Evolutionary conservation across 306 rosid genomes (phyloP).

Genomic region (Cajanus cajan): DNA sequence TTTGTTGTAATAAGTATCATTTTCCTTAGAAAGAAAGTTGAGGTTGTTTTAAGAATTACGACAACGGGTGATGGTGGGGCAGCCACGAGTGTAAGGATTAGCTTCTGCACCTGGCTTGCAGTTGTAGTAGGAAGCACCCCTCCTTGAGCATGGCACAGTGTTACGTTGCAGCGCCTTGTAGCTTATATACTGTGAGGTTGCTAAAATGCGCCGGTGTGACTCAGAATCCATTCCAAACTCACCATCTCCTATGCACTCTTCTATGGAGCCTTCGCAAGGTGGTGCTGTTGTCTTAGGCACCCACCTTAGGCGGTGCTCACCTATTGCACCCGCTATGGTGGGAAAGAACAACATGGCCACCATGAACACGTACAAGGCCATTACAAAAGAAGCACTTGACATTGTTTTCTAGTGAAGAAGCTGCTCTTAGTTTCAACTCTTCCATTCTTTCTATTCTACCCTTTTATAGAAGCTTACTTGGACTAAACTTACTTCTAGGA

Average conservation of each 20-base stretch:
- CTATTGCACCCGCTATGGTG: constrained; percentile 16
- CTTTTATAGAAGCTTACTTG: constrained; percentile 26
- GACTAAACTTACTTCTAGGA: constrained; percentile 36
- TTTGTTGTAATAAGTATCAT: no score
- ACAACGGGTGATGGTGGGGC: constrained; percentile 71
- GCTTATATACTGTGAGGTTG: constrained; percentile 71
- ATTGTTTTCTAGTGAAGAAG: constrained; percentile 24
- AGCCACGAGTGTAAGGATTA: constrained; percentile 82
- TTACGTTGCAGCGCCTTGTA: constrained; percentile 68
- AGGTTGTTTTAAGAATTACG: constrained; percentile 37
- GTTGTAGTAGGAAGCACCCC: constrained; percentile 85
- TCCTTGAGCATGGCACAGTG: constrained; percentile 73
- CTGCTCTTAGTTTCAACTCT: constrained; percentile 19
- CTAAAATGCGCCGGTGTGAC: constrained; percentile 72
- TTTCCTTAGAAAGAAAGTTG: no score
- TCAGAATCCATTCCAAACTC: constrained; percentile 54
- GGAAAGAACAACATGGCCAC: constrained; percentile 14
- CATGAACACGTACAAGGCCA: constrained; percentile 31
- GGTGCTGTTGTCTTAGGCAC: constrained; percentile 32
- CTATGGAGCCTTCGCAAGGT: constrained; percentile 60
- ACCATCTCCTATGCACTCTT: constrained; percentile 56
- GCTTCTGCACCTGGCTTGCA: constrained; percentile 65
- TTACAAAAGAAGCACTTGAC: constrained; percentile 35
- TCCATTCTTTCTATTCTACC: neutral
- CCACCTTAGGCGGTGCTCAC: constrained; percentile 41